Conservation (phyloP, 2,329 filamentous ascomycete genomes). For the Verticillium zaregamsianum region DNA sequence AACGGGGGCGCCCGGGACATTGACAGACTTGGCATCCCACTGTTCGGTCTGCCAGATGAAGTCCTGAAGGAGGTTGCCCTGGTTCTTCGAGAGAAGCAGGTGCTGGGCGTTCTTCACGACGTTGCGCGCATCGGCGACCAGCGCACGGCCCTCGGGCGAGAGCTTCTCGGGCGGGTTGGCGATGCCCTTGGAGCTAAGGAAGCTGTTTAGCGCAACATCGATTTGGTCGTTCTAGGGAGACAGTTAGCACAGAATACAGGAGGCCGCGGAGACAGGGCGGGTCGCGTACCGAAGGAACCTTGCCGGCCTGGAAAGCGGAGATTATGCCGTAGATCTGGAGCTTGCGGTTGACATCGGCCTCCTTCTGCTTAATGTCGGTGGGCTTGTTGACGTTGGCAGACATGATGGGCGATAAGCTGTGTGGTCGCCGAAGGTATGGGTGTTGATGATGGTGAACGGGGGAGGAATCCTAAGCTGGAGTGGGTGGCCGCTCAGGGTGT, state of each 20-base stretch:
- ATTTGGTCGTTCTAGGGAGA: slow-evolving; percentile 78
- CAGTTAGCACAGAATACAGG: neutral
- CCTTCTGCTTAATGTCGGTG: slow-evolving; percentile 69
- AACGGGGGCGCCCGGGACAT: slow-evolving; percentile 61
- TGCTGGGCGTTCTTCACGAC: slow-evolving; percentile 83
- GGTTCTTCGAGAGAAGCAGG: slow-evolving; percentile 87
- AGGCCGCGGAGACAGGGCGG: neutral
- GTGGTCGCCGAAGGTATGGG: neutral
- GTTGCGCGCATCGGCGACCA: slow-evolving; percentile 72
- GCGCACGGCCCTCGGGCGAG: slow-evolving; percentile 73
- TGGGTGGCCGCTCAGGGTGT: neutral
- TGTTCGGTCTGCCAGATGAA: slow-evolving; percentile 93
- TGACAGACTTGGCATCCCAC: slow-evolving; percentile 60
- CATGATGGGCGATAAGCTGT: slow-evolving; percentile 19
- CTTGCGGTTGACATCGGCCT: slow-evolving; percentile 86
- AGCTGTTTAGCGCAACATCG: slow-evolving; percentile 88
- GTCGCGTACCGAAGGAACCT: slow-evolving; percentile 75
- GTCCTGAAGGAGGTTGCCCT: slow-evolving; percentile 90
- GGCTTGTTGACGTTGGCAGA: slow-evolving; percentile 64
- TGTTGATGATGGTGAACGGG: neutral
- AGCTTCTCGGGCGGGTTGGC: slow-evolving; percentile 69
- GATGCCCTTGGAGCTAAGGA: slow-evolving; percentile 68
- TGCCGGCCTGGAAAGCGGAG: slow-evolving; percentile 79
- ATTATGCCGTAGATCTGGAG: slow-evolving; percentile 92
- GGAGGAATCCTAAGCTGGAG: neutral